Conservation (phyloP, 768 basidiomycete species). For the Suillus sp. region DNA sequence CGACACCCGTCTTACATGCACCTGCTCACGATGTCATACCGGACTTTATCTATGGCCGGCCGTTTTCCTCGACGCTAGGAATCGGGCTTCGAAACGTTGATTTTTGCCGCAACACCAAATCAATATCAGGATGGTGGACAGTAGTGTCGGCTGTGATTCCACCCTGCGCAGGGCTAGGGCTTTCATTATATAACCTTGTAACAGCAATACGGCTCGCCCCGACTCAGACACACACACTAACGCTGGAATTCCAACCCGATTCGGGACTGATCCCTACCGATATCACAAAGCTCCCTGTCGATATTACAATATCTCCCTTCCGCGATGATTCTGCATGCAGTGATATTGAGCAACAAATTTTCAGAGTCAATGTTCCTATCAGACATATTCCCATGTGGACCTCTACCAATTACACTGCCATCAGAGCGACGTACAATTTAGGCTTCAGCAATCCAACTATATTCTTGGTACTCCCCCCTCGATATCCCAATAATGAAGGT, state of each 20-base stretch:
- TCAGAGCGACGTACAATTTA: slow-evolving; percentile 63
- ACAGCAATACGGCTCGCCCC: slow-evolving; percentile 49
- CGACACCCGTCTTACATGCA: slow-evolving; percentile 40
- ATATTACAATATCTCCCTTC: slow-evolving; percentile 30
- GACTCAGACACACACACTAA: slow-evolving; percentile 59
- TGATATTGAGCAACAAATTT: slow-evolving; percentile 13
- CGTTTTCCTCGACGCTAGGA: slow-evolving; percentile 73
- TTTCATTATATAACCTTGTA: slow-evolving; percentile 23
- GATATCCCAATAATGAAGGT: slow-evolving; percentile 27
- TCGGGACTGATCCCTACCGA: slow-evolving; percentile 33
- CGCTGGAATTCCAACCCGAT: slow-evolving; percentile 48
- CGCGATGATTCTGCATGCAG: background rate
- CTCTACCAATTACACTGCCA: slow-evolving; percentile 33
- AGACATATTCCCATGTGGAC: slow-evolving; percentile 49
- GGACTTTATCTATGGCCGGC: slow-evolving; percentile 74
- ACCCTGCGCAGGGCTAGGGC: slow-evolving; percentile 7
- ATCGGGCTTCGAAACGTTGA: slow-evolving; percentile 56
- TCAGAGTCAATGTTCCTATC: slow-evolving; percentile 46
- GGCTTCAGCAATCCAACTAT: slow-evolving; percentile 53
- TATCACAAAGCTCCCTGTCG: slow-evolving; percentile 42
- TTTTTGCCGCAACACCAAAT: slow-evolving; percentile 10
- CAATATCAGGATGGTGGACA: slow-evolving; percentile 55
- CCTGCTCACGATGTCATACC: slow-evolving; percentile 56
- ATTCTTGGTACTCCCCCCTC: slow-evolving; percentile 63
- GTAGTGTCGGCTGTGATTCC: slow-evolving; percentile 31